phyloP scores from a whole-genome alignment of 1,284 basidiomycete species.

The Apiotrichum gamsii region DNA sequence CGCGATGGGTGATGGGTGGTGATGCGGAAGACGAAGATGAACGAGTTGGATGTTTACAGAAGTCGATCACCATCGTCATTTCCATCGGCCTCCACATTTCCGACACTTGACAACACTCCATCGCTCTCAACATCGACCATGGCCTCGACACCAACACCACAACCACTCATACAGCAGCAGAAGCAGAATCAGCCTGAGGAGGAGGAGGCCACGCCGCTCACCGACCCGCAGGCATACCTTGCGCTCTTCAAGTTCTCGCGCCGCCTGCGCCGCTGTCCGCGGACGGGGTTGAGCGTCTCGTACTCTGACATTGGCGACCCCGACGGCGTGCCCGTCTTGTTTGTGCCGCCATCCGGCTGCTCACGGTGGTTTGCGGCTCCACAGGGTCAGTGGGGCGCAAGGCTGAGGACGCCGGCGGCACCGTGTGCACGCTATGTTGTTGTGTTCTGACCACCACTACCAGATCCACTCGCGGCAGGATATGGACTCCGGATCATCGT shows the following conservation, averaged over 20 bases:
- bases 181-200: background rate
- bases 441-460: background rate
- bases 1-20: too few species aligned
- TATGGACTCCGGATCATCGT: constrained; percentile 39
- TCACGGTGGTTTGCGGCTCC: constrained; percentile 41
- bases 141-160: background rate
- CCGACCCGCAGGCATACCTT: constrained; percentile 34
- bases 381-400: constrained; percentile 38
- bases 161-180: background rate
- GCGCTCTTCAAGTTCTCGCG: constrained; percentile 31
- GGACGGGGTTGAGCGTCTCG: constrained; percentile 32
- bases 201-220: constrained; percentile 22
- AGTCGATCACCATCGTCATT: too few species aligned
- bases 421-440: background rate
- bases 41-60: too few species aligned
- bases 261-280: constrained; percentile 29
- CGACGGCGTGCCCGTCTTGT: constrained; percentile 34
- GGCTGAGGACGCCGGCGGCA: background rate
- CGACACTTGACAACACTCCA: too few species aligned
- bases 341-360: constrained; percentile 38
- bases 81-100: too few species aligned
- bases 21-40: too few species aligned
- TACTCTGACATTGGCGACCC: constrained; percentile 41
- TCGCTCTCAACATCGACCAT: background rate
- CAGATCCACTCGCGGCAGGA: constrained; percentile 35